Evolutionary conservation across 164 flowering plant genomes (phyloP), one percentile per base, ranked within the genome.

Genomic region (Annona squamosa): DNA sequence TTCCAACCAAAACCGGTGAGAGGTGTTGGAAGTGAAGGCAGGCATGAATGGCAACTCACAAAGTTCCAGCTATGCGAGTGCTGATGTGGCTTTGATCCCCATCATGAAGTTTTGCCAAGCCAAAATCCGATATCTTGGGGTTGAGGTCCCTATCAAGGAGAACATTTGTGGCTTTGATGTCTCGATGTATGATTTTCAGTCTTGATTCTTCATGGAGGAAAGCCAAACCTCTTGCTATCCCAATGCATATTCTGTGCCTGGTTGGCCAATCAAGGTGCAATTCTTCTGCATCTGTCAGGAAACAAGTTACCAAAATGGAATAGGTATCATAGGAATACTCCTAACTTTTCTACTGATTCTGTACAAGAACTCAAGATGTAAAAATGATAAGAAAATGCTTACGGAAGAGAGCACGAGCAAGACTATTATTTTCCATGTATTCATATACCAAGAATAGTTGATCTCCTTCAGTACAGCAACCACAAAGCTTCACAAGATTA

Each of bases 371-470:
- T 26, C 1, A 26, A 26, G 37, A 26, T 26, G 37, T 7, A 42
- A 26, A 63, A 7, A 68, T 12, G 46, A 68, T 17, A 43, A n/a
- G 3, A 68, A 4, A 9, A 41, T 70, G 37, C 86, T 80, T 73
- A 87, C 90, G 86, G 66, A 89, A 87, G 26, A 89, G 86, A 48
- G 89, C 87, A 46, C 88, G 90, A 4, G 97, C 81, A 42, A 91
- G 79, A 72, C 91, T 82, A 71, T 90, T 91, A 68, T 91, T 88
- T 79, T 90, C 92, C 97, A 91, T 85, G 83, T 87, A 87, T 79
- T 91, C 97, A 64, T 91, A 91, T 5, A 91, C 45, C n/a, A 91
- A 73, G 69, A 85, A 43, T 61, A 91, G 72, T 48, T 91, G 89
- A 76, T 88, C 86, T 48, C 92, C 89, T 80, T 91, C 94, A 6